phyloP scores from a whole-genome alignment of 2,329 filamentous ascomycete genomes.

The Calonectria honghensis region DNA sequence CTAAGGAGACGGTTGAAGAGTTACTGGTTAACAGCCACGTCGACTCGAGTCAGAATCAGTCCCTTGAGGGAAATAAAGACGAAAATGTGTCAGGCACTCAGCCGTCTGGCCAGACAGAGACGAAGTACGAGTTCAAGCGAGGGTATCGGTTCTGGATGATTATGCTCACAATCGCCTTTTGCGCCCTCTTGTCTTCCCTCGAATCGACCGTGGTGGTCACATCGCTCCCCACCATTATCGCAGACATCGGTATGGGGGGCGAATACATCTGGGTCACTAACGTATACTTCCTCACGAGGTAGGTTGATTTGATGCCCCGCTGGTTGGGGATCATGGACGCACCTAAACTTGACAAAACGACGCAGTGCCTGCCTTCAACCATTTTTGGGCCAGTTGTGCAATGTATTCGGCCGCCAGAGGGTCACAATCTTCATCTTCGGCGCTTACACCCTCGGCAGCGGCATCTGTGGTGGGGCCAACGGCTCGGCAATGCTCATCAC shows the following conservation, averaged over 20 bases:
- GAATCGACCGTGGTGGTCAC: constrained; percentile 54
- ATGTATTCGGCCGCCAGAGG: constrained; percentile 72
- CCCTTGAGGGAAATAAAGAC: not conserved
- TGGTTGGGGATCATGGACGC: too few species aligned
- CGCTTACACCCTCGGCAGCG: constrained; percentile 71
- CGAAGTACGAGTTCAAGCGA: not conserved
- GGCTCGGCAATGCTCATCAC: constrained; percentile 66
- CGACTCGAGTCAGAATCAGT: not conserved
- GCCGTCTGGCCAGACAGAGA: not conserved
- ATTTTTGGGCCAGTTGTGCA: constrained; percentile 68
- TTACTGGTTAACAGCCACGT: not conserved
- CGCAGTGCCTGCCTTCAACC: constrained; percentile 64
- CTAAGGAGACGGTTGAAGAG: not conserved
- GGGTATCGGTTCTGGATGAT: constrained; percentile 38
- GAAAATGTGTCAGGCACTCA: not conserved
- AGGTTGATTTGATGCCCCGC: constrained; percentile 31
- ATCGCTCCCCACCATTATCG: constrained; percentile 53
- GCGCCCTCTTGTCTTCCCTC: constrained; percentile 49
- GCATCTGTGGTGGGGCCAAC: constrained; percentile 65
- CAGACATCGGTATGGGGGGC: constrained; percentile 48
- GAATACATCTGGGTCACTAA: constrained; percentile 58
- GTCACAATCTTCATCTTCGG: constrained; percentile 63
- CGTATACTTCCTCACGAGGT: constrained; percentile 53
- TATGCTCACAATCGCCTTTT: constrained; percentile 49
- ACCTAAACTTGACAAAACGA: not conserved